These are phyloP conservation scores for Chernovozyma sophiae-reginae DNA, from an alignment of 1,139 yeast genomes.

Conservation along the genomic window DNA sequence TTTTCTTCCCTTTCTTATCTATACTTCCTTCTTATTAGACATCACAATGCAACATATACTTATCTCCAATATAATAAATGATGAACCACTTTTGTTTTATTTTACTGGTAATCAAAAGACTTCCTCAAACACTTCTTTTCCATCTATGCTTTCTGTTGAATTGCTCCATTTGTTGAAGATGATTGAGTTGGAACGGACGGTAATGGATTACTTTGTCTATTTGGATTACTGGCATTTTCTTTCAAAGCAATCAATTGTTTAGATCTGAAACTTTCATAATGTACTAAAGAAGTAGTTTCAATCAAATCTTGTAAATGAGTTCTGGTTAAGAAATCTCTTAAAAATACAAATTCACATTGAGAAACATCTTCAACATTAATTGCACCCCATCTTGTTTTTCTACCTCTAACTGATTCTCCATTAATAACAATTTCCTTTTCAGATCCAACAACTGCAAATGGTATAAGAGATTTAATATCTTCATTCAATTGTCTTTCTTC, in stretches of 20 bases:
- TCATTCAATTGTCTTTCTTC: conserved; percentile 78
- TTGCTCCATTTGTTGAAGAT: neutral
- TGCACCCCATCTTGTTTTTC: conserved; percentile 91
- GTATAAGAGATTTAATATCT: conserved; percentile 75
- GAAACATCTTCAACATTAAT: conserved; percentile 89
- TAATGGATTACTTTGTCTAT: conserved; percentile 25
- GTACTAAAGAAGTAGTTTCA: conserved; percentile 84
- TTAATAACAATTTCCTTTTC: conserved; percentile 68
- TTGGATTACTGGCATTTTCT: conserved; percentile 64
- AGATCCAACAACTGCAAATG: conserved; percentile 95
- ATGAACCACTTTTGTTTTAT: too few species aligned
- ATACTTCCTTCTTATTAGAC: too few species aligned
- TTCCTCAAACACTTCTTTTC: too few species aligned
- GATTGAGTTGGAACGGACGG: neutral
- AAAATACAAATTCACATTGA: conserved; percentile 92
- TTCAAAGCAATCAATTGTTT: conserved; percentile 92
- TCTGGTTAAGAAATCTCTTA: conserved; percentile 90
- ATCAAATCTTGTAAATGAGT: conserved; percentile 95
- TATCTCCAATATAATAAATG: too few species aligned
- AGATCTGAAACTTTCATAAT: conserved; percentile 89
- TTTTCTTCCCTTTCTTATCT: too few species aligned
- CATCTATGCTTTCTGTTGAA: neutral
- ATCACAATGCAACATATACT: too few species aligned
- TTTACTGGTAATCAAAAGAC: too few species aligned
- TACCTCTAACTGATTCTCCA: conserved; percentile 82